Evolutionary conservation across 2,329 filamentous ascomycete genomes (phyloP).

Genomic region (Ophiostoma populinum): DNA sequence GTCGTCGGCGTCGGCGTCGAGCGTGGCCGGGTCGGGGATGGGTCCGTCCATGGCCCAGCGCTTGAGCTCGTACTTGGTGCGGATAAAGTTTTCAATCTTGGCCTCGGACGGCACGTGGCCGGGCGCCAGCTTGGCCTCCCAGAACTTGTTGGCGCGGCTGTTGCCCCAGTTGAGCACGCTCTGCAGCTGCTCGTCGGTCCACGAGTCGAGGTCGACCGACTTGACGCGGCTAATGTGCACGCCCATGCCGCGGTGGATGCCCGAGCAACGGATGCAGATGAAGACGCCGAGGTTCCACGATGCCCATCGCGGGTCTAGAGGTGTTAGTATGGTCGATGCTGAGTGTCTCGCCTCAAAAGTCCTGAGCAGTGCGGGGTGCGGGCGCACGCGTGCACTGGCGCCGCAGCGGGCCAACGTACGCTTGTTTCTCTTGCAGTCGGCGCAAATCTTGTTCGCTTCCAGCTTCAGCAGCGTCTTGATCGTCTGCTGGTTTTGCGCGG

Average conservation of each 20-base stretch:
- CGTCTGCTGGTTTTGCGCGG: slow-evolving; percentile 81
- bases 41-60: slow-evolving; percentile 98
- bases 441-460: slow-evolving; percentile 89
- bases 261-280: slow-evolving; percentile 94
- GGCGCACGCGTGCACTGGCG: background rate
- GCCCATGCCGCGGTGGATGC: slow-evolving; percentile 96
- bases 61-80: slow-evolving; percentile 97
- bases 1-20: slow-evolving; percentile 74
- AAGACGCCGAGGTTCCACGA: slow-evolving; percentile 98
- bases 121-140: slow-evolving; percentile 83
- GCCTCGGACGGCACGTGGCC: slow-evolving; percentile 88
- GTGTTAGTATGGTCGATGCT: background rate
- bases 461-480: slow-evolving; percentile 92
- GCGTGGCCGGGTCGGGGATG: slow-evolving; percentile 77
- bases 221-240: slow-evolving; percentile 98
- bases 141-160: slow-evolving; percentile 92
- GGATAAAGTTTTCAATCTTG: slow-evolving; percentile 99
- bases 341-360: no score
- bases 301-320: slow-evolving; percentile 88
- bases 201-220: slow-evolving; percentile 91
- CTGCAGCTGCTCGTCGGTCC: slow-evolving; percentile 95
- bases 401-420: slow-evolving; percentile 43
- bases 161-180: slow-evolving; percentile 95
- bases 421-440: slow-evolving; percentile 98
- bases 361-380: background rate